Evolutionary conservation across 1,284 basidiomycete genomes (phyloP).

Genomic region (Laetiporus sulphureus): DNA sequence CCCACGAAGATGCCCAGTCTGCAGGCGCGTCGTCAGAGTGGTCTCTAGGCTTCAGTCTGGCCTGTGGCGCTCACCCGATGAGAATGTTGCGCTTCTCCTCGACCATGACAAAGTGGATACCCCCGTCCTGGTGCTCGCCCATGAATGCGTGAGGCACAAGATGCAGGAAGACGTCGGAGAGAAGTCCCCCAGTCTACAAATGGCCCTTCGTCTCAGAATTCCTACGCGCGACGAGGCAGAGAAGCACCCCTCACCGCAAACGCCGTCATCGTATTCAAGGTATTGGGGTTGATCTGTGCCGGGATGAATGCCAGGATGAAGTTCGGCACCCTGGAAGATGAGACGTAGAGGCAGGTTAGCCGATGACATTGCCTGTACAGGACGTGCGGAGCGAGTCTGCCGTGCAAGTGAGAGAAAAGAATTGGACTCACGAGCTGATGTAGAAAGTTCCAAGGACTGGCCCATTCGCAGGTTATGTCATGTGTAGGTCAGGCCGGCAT

Average conservation of each 20-base stretch:
- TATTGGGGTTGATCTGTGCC: conserved; percentile 73
- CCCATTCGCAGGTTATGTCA: conserved; percentile 4
- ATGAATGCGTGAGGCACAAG: conserved; percentile 86
- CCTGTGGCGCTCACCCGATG: conserved; percentile 52
- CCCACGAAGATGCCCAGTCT: conserved; percentile 80
- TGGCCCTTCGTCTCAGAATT: conserved; percentile 5
- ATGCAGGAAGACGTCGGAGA: conserved; percentile 88
- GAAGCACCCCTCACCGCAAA: conserved; percentile 58
- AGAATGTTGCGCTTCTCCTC: conserved; percentile 88
- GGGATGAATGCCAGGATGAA: conserved; percentile 90
- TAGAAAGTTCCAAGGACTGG: conserved; percentile 86
- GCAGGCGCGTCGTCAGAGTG: not conserved
- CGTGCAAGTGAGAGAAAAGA: too few species aligned
- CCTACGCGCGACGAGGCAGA: conserved; percentile 7
- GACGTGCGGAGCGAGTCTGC: too few species aligned
- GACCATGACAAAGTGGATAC: conserved; percentile 70
- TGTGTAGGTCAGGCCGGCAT: conserved; percentile 1
- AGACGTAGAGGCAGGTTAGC: conserved; percentile 12
- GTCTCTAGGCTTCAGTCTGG: not conserved
- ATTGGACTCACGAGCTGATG: conserved; percentile 90
- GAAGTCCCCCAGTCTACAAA: conserved; percentile 74
- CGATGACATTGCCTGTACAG: conserved; percentile 6
- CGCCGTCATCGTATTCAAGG: conserved; percentile 86
- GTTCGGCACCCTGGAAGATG: conserved; percentile 66
- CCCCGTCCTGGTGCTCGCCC: conserved; percentile 71